Base-by-base conservation (phyloP, 768 basidiomycete genomes). In the Termitomyces sp. region DNA sequence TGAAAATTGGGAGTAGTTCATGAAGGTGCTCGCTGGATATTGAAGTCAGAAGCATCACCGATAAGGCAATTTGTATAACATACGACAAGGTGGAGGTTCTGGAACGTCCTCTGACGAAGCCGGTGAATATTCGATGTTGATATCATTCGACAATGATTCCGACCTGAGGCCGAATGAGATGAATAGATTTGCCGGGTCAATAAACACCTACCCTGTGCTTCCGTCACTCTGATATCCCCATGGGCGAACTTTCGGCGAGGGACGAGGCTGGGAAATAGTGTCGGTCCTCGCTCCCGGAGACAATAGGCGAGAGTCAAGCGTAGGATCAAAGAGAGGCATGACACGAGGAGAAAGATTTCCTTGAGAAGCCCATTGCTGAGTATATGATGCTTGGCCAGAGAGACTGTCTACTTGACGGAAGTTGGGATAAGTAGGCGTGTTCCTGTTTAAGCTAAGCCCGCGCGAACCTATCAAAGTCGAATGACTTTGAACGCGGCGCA, bases 401-500 rank as follows among this genome's bases (percentile, higher is more conserved):
- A 60, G 26, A 43, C 62, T 43, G 13, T 46, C 54, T 34, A 26
- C 41, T 44, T 58, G 20, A 27, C 39, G 57, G 53, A 57, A 52
- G 26, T 32, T 34, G 14, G 44, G 10, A 61, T 59, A 58, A 27
- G 53, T 43, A 24, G 51, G 56, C 7, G 53, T 49, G 22, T 34
- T 50, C 46, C 53, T 44, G 22, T 44, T 46, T 4, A 62, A 31
- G 22, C 26, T 24, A 12, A 51, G 44, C 24, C 58, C 55, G 46
- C 60, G 51, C 32, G 60, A 55, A 52, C 62, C 53, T 46, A 61
- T 53, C 46, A 68, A 46, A 13, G 63, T 58, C 29, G 68, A 67
- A 39, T 67, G 64, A 46, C 69, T 70, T 46, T 68, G 68, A 18
- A 67, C 64, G 22, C 67, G 62, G 24, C 64, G 61, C 24, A 68